phyloP scores from a whole-genome alignment of 192 early-diverging fungal species.

The Lobulomyces angularis region DNA sequence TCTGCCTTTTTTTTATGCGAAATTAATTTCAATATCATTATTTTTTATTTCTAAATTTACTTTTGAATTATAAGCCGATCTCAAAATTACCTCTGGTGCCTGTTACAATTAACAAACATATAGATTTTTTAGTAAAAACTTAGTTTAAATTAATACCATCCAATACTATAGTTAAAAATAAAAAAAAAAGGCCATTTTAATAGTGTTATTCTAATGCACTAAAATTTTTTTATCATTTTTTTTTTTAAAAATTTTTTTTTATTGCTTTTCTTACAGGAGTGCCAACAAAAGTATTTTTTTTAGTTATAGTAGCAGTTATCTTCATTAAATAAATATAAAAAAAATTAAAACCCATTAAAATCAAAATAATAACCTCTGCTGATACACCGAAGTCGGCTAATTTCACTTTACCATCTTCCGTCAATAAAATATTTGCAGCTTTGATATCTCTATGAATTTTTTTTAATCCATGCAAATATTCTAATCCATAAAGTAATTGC shows the following conservation, averaged over 20 bases:
- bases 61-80: conserved; percentile 87
- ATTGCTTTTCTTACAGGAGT: conserved; percentile 68
- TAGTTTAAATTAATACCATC: no score
- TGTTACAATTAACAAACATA: no score
- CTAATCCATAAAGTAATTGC: conserved; percentile 77
- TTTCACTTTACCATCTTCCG: conserved; percentile 73
- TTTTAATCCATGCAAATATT: conserved; percentile 82
- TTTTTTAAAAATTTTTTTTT: no score
- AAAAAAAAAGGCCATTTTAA: background rate
- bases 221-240: no score
- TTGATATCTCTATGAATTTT: conserved; percentile 81
- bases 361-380: conserved; percentile 76
- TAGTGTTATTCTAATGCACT: conserved; percentile 1
- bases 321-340: no score
- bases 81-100: conserved; percentile 90
- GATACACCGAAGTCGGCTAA: conserved; percentile 98
- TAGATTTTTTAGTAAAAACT: no score
- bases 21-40: no score
- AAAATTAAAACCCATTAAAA: no score
- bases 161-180: background rate
- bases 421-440: conserved; percentile 76
- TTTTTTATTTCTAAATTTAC: no score
- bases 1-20: no score
- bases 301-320: conserved; percentile 81
- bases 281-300: conserved; percentile 96